These are phyloP conservation scores for Rhizopogon vulgaris DNA, from an alignment of 768 basidiomycete genomes.

Conservation along the genomic window DNA sequence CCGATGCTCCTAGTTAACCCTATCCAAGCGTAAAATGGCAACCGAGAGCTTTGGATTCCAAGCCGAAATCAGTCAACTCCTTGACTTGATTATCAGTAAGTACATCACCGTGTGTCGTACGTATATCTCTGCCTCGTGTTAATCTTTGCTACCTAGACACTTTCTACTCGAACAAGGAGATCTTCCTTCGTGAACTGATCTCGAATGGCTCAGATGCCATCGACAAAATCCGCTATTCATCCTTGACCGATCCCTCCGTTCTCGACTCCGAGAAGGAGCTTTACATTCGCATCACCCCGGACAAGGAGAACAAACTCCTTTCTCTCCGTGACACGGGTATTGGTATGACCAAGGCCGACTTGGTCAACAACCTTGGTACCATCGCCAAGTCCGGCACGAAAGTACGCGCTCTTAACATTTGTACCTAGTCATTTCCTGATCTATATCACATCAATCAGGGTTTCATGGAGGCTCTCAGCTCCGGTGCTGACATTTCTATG, in stretches of 20 bases:
- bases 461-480: slow-evolving; percentile 97
- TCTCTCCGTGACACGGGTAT: slow-evolving; percentile 93
- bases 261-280: slow-evolving; percentile 93
- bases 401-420: slow-evolving; percentile 35
- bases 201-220: slow-evolving; percentile 97
- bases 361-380: slow-evolving; percentile 98
- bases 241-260: slow-evolving; percentile 85
- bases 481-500: slow-evolving; percentile 90
- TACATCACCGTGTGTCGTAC: slow-evolving; percentile 8
- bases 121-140: slow-evolving; percentile 3
- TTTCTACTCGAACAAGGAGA: slow-evolving; percentile 99
- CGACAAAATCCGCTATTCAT: slow-evolving; percentile 97
- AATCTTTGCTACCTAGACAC: slow-evolving; percentile 57
- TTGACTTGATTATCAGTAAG: slow-evolving; percentile 98
- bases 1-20: slow-evolving; percentile 4
- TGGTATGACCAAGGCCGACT: slow-evolving; percentile 99
- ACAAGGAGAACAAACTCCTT: slow-evolving; percentile 93
- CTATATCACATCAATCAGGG: slow-evolving; percentile 44
- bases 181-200: slow-evolving; percentile 97
- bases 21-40: slow-evolving; percentile 46
- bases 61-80: slow-evolving; percentile 97
- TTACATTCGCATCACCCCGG: slow-evolving; percentile 88
- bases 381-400: slow-evolving; percentile 95
- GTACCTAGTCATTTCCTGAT: neutral
- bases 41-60: slow-evolving; percentile 93